Base-by-base conservation (phyloP, 306 rosid genomes). In the Gleditsia sinensis region DNA sequence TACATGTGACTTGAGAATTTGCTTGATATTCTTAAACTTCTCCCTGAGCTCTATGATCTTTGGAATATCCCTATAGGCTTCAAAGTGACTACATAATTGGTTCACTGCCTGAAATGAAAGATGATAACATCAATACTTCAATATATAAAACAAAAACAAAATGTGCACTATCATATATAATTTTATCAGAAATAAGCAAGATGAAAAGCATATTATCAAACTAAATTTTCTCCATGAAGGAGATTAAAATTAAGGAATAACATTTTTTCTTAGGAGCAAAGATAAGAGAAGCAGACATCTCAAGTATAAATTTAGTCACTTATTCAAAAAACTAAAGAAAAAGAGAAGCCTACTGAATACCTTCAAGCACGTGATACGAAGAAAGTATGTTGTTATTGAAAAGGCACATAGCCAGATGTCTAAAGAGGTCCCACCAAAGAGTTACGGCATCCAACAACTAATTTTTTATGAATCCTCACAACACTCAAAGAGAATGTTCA, bases 1-100 rank as follows among this genome's bases (percentile, higher is more conserved):
- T 53, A 89, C 97, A 11, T 92, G 99, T n/a, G 99, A 94, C 89
- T 94, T 94, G 57, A 94, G 93, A 78, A 94, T 92, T 86, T 92
- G 95, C 88, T 92, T 94, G 88, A 94, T 94, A 76, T 92, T 94
- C 84, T 92, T 94, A 85, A 92, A 92, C 86, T 94, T 94, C 91
- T 94, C 99, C 78, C 97, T 82, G 75, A 94, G 97, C 79, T 94
- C 99, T 37, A 93, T 84, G 91, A 94, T 94, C 90, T 94, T 94
- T 2, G 91, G 98, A 83, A 91, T 84, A 86, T 94, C 97, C 90
- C 96, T 88, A 81, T 94, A 94, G 57, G 97, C 96, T 80, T 94
- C 99, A 81, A 94, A 94, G 85, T 94, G 99, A 77, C 93, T 90
- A 74, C 99, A 94, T 81, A 94, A 77, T 75, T 92, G 99, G 83